Evolutionary conservation across 192 early-diverging fungal species (phyloP).

Genomic region (Oehlia diaphana): DNA sequence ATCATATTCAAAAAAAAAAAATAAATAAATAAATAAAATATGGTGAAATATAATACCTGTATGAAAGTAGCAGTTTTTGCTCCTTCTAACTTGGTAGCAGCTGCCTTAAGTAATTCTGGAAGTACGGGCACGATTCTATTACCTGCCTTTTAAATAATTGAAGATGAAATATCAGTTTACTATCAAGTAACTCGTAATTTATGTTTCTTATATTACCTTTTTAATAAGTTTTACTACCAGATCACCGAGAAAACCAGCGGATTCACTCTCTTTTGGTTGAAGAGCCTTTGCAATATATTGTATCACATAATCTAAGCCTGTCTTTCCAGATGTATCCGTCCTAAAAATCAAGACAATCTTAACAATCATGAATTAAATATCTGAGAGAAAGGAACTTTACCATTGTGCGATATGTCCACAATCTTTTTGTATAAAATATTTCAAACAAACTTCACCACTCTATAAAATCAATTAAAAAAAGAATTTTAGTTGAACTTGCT

Average conservation of each 20-base stretch:
- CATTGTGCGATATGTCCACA: slow-evolving; percentile 72
- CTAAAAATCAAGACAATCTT: slow-evolving; percentile 18
- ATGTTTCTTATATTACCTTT: slow-evolving; percentile 49
- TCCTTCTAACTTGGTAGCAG: slow-evolving; percentile 65
- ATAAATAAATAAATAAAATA: not conserved
- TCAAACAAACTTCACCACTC: slow-evolving; percentile 85
- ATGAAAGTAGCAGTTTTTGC: slow-evolving; percentile 80
- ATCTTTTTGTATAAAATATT: slow-evolving; percentile 78
- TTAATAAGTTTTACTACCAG: slow-evolving; percentile 82
- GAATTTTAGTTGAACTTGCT: slow-evolving; percentile 19
- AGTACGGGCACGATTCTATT: slow-evolving; percentile 63
- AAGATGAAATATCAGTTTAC: not conserved
- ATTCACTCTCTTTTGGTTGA: slow-evolving; percentile 74
- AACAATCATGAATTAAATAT: not conserved
- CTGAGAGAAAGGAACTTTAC: slow-evolving; percentile 37
- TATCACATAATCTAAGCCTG: slow-evolving; percentile 81
- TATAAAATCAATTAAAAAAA: slow-evolving; percentile 23
- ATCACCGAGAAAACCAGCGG: slow-evolving; percentile 84
- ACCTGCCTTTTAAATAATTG: slow-evolving; percentile 45
- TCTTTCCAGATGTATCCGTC: slow-evolving; percentile 46
- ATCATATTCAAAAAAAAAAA: too few relatives aligned
- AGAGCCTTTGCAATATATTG: slow-evolving; percentile 79
- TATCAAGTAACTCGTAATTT: slow-evolving; percentile 2
- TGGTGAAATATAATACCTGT: slow-evolving; percentile 49
- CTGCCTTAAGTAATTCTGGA: slow-evolving; percentile 77